Evolutionary conservation across 2,329 filamentous ascomycete species (phyloP).

Genomic region (Aspergillus sp.): DNA sequence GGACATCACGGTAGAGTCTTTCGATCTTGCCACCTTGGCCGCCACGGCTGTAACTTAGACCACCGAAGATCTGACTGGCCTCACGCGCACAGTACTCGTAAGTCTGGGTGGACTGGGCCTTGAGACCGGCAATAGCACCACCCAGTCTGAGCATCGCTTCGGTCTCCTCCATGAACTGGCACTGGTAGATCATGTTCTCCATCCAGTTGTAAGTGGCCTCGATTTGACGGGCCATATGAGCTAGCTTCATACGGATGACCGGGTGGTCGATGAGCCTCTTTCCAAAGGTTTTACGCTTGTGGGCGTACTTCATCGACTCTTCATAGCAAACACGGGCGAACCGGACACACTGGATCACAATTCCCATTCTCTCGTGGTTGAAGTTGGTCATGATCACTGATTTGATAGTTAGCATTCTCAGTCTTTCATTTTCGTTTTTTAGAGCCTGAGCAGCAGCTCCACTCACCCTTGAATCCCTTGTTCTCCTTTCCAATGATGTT

Average conservation of each 20-base stretch:
- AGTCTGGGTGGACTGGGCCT: constrained; percentile 88
- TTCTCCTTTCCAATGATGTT: constrained; percentile 98
- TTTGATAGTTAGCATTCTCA: constrained; percentile 1
- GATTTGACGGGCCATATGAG: constrained; percentile 96
- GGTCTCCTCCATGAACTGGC: constrained; percentile 84
- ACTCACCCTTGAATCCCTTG: constrained; percentile 80
- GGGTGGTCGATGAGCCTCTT: constrained; percentile 95
- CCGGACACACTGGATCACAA: constrained; percentile 94
- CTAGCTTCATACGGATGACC: constrained; percentile 95
- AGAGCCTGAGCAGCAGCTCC: constrained; percentile 1
- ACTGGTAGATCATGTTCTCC: constrained; percentile 91
- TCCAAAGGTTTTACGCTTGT: constrained; percentile 95
- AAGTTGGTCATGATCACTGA: constrained; percentile 98
- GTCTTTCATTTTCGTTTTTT: background rate
- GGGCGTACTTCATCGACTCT: constrained; percentile 91
- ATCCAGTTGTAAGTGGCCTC: constrained; percentile 97
- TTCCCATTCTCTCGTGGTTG: constrained; percentile 98
- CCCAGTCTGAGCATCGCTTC: constrained; percentile 96
- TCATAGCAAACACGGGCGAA: constrained; percentile 97
- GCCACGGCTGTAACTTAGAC: constrained; percentile 83
- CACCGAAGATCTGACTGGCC: constrained; percentile 95
- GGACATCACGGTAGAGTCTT: constrained; percentile 87
- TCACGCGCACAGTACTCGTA: constrained; percentile 98
- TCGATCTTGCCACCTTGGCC: constrained; percentile 96
- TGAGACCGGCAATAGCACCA: constrained; percentile 86